Evolutionary conservation across 805 yeast genomes (phyloP).

Genomic region (Alloascoidea africana): DNA sequence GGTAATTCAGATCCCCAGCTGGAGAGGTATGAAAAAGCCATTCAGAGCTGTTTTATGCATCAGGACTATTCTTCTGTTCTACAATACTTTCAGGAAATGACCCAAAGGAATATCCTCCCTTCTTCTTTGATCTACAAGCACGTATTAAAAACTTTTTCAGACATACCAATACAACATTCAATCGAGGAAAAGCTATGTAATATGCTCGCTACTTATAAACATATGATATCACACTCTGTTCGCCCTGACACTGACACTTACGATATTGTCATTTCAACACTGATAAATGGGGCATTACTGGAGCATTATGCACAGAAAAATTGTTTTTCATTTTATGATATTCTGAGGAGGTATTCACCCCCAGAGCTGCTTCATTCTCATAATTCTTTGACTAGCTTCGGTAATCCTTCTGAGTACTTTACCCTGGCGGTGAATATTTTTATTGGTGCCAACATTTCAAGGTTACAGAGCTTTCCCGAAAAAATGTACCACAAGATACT

Average conservation of each 20-base stretch:
- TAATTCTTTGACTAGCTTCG: constrained; percentile 4
- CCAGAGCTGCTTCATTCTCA: constrained; percentile 4
- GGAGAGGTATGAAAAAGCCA: no score
- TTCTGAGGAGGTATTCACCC: constrained; percentile 2
- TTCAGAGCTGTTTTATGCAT: no score
- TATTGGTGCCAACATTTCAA: constrained; percentile 13
- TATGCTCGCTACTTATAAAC: no score
- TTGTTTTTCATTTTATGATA: constrained; percentile 5
- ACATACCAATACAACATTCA: no score
- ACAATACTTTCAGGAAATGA: no score
- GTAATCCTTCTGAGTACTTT: neutral
- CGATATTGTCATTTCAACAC: constrained; percentile 11
- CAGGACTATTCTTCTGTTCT: no score
- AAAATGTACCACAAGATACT: constrained; percentile 10
- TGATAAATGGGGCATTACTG: constrained; percentile 9
- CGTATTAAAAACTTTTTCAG: no score
- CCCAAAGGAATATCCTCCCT: no score
- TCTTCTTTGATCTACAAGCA: no score
- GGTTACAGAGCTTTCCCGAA: constrained; percentile 9
- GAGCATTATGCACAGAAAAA: constrained; percentile 4
- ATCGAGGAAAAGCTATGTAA: no score
- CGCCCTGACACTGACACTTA: constrained; percentile 15
- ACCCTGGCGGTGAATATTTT: constrained; percentile 15
- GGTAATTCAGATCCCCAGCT: no score
- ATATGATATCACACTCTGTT: no score